Evolutionary conservation across 2,329 filamentous ascomycete species (phyloP), one percentile per base, ranked within the genome.

Genomic region (Zymoseptoria brevis): DNA sequence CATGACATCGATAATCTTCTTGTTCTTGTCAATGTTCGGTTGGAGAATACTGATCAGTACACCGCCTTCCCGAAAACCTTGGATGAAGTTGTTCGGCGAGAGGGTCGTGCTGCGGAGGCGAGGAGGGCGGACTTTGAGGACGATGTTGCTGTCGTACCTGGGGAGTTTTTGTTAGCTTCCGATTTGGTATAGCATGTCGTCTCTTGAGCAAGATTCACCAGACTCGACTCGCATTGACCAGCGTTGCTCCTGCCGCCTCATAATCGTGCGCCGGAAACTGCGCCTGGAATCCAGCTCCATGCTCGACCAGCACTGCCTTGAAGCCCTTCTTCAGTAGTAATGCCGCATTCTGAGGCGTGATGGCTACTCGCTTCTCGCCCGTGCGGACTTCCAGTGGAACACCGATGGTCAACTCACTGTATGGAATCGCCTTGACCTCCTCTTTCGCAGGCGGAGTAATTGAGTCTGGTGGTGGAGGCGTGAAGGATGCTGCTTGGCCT

Each of bases 261-360:
- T 95, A 96, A 35, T 86, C 89, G 48, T 85, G 80, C 64, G 95
- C 90, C 2, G 82, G 82, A 67, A 95, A 91, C 60, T 90, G 87
- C 50, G 91, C 89, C 63, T 84, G 81, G 53, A 81, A 78, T 8
- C 91, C 91, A n/a, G 90, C 90, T 45, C 89, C 89, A 19, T 85
- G 83, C 76, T 96, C 89, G 45, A 96, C 82, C 2, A 96, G 76
- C 22, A 96, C 83, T 62, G 85, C 84, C 35, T 80, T 81, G 72
- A 90, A 94, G 35, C 90, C 91, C 73, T 95, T 96, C 73, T 95
- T 95, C 63, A 92, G 83, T 1, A 96, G 77, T 0, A 95, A 77
- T 1, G 86, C 82, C 16, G 91, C 89, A 76, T 96, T 96, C 64
- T 89, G 84, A 1, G 91, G 91, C 0, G 89, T 93, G 58, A 96